Evolutionary conservation across 225 moss, liverwort and hornwort species (phyloP).

Genomic region (Ulota crispa): DNA sequence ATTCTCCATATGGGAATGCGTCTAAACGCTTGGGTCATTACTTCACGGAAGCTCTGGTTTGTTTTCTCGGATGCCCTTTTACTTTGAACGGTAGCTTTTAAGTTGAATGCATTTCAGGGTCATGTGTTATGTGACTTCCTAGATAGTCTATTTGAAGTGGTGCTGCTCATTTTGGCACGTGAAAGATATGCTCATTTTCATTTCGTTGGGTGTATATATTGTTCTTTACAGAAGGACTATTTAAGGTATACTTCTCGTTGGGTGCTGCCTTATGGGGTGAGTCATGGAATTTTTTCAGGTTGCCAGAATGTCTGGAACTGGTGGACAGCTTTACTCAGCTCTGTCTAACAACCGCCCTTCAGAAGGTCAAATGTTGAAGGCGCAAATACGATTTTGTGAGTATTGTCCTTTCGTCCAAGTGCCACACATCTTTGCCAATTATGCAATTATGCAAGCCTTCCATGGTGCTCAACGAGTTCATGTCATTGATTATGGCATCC

Average conservation of each 20-base stretch:
- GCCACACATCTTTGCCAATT: conserved; percentile 62
- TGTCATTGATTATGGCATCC: conserved; percentile 81
- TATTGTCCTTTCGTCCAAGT: conserved; percentile 59
- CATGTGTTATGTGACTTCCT: neutral
- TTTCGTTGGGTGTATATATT: neutral
- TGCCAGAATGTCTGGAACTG: conserved; percentile 82
- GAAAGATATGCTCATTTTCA: neutral
- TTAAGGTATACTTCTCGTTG: neutral
- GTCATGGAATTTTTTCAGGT: conserved; percentile 31
- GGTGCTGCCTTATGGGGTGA: neutral
- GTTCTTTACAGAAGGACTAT: neutral
- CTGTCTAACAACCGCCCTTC: conserved; percentile 55
- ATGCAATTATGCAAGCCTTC: conserved; percentile 47
- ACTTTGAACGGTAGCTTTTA: neutral
- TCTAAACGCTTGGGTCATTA: conserved; percentile 70
- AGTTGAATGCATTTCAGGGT: neutral
- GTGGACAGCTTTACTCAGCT: conserved; percentile 80
- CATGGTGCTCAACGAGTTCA: conserved; percentile 58
- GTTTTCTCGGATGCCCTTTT: conserved; percentile 16
- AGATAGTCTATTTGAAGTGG: neutral
- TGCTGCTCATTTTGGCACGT: neutral
- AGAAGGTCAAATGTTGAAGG: conserved; percentile 63
- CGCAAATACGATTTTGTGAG: conserved; percentile 45
- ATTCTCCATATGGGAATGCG: conserved; percentile 68
- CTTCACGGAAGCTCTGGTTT: conserved; percentile 76